Percentiles rank a stretch among this genome's conserved stretches.
Evolutionary conservation across 768 basidiomycete genomes (phyloP).

Genomic region (Boletus sp.): DNA sequence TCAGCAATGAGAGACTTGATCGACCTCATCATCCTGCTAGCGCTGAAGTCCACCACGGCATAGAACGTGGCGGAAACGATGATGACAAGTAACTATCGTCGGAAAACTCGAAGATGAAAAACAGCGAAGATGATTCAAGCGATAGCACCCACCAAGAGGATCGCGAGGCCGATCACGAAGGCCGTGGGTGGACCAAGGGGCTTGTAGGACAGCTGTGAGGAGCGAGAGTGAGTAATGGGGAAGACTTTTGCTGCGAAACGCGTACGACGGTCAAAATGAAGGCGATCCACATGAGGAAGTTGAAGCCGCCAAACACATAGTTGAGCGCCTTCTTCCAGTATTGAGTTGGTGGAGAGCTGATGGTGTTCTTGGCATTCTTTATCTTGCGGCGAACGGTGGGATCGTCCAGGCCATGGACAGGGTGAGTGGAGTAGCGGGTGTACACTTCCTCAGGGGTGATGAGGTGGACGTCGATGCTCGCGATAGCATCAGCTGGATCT

Average conservation of each 20-base stretch:
- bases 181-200: conserved; percentile 44
- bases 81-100: conserved; percentile 37
- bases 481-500: conserved; percentile 37
- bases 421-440: conserved; percentile 43
- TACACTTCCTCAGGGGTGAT: conserved; percentile 41
- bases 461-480: conserved; percentile 47
- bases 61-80: conserved; percentile 42
- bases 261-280: conserved; percentile 44
- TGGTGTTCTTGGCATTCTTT: conserved; percentile 46
- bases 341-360: conserved; percentile 46
- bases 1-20: conserved; percentile 58
- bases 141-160: conserved; percentile 39
- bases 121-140: not conserved
- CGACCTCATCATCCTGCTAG: conserved; percentile 46
- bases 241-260: not conserved
- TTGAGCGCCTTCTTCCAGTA: conserved; percentile 48
- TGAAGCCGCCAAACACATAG: conserved; percentile 58
- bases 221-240: conserved; percentile 9
- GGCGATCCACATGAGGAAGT: conserved; percentile 53
- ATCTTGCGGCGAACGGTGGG: conserved; percentile 37
- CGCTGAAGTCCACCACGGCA: conserved; percentile 47
- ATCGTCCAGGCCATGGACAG: conserved; percentile 41
- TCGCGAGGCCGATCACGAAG: conserved; percentile 47
- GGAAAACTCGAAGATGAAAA: conserved; percentile 12
- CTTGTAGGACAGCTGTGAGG: conserved; percentile 44